phyloP scores from a whole-genome alignment of 257 asterid genomes.

The Prunella vulgaris region DNA sequence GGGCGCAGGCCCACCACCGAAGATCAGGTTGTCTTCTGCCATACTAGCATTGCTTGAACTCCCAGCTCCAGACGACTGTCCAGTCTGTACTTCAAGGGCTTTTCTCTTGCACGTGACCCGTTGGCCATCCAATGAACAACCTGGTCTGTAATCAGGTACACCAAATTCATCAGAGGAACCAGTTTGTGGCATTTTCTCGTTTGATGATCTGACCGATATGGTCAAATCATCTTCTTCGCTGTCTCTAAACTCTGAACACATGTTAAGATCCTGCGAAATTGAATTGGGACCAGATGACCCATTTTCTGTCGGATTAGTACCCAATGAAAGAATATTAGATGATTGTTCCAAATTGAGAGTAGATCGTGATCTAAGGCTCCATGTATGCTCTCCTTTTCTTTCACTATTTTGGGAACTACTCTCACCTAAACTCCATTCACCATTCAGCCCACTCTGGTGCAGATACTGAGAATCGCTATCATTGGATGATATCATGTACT shows the following conservation, averaged over 20 bases:
- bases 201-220: conserved; percentile 41
- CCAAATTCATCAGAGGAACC: conserved; percentile 40
- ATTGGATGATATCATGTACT: too few species aligned
- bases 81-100: conserved; percentile 50
- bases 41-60: conserved; percentile 39
- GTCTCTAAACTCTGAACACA: conserved; percentile 30
- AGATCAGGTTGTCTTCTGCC: conserved; percentile 27
- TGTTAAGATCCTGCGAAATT: conserved; percentile 45
- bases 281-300: conserved; percentile 30
- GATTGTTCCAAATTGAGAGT: conserved; percentile 34
- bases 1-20: conserved; percentile 35
- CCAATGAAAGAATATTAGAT: conserved; percentile 35
- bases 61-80: conserved; percentile 71
- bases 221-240: conserved; percentile 27
- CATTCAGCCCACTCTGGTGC: conserved; percentile 34
- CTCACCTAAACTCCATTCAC: conserved; percentile 70
- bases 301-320: conserved; percentile 31
- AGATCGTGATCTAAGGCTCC: conserved; percentile 37
- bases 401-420: conserved; percentile 51
- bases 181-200: conserved; percentile 31
- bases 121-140: conserved; percentile 50
- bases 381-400: conserved; percentile 38
- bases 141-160: conserved; percentile 39
- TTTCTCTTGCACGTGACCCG: conserved; percentile 77
- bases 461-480: conserved; percentile 29